Conservation (phyloP, 768 basidiomycete species). For the Pisolithus sp. region DNA sequence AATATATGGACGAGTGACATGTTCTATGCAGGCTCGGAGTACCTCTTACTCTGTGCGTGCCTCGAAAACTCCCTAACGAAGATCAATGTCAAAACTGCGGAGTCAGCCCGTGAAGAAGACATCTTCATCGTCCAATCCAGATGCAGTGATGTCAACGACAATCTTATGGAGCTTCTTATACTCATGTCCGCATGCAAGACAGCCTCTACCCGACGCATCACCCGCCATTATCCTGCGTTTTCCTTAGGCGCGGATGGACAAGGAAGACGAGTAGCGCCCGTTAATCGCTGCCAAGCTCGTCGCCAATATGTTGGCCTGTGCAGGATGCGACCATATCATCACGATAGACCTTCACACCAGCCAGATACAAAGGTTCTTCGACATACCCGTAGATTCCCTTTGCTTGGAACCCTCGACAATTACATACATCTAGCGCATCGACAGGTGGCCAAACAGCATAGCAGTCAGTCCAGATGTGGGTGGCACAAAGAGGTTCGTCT, state of each 20-base stretch:
- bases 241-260: conserved; percentile 95
- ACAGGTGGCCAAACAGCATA: conserved; percentile 78
- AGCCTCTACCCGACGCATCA: conserved; percentile 90
- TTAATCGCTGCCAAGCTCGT: conserved; percentile 98
- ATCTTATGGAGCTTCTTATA: conserved; percentile 97
- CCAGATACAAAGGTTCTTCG: conserved; percentile 98
- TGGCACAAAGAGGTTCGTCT: conserved; percentile 89
- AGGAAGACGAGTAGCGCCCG: conserved; percentile 93
- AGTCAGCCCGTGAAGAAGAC: conserved; percentile 96
- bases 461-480: conserved; percentile 97
- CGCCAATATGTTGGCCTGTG: conserved; percentile 95
- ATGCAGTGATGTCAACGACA: conserved; percentile 87
- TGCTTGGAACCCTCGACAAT: conserved; percentile 96
- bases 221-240: conserved; percentile 98
- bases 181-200: conserved; percentile 98
- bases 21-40: conserved; percentile 71
- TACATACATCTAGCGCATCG: conserved; percentile 85
- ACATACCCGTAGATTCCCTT: conserved; percentile 96
- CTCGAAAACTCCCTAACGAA: conserved; percentile 93
- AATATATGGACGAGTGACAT: conserved; percentile 40
- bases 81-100: conserved; percentile 89
- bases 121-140: conserved; percentile 97
- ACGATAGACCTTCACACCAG: conserved; percentile 99
- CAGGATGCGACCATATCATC: conserved; percentile 97
- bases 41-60: conserved; percentile 77